Base-by-base conservation (phyloP, 1,139 yeast species). In the Pichia sp. region DNA sequence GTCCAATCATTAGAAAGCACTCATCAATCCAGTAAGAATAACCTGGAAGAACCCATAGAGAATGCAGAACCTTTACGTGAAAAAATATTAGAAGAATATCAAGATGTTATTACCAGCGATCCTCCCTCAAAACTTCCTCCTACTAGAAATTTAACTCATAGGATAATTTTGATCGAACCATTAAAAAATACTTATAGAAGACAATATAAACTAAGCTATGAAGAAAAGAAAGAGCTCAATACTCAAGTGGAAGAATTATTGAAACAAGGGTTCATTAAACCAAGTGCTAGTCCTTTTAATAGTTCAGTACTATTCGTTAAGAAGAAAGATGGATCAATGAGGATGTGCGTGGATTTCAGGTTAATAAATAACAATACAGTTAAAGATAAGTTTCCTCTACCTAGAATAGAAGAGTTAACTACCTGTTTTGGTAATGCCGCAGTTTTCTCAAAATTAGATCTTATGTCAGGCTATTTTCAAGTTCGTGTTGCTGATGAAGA, bases 381-480 rank as follows among this genome's bases (percentile, higher is more conserved):
- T 3, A 44, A 44, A 34, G 47, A 44, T 19, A 44, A 23, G 16
- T 44, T 31, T 21, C 30, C 28, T 4, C 9, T 42, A 3, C 36
- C 21, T 10, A n/a, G 21, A 3, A 42, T 42, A 10, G 45, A 42
- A 18, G 45, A 42, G n/a, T 16, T 39, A 39, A 39, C 23, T 5
- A 39, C 23, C 4, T 16, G 23, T n/a, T 39, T 39, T 19, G 5
- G 23, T 4, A 22, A 22, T 39, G 41, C 41, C 19, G 13, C 39
- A 6, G 31, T 45, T 13, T 60, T 51, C 44, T 49, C 61, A 2
- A 58, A 55, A 31, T 40, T 62, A 7, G 64, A 62, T 47, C 46
- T 62, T 4, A 48, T 50, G 42, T 54, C 58, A 10, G 64, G 64
- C 5, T 60, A 59, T 40, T 48, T 52, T 39, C 62, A 62, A 26